These are phyloP conservation scores for Andrographis paniculata DNA, from an alignment of 305 asterid genomes.

Conservation along the genomic window DNA sequence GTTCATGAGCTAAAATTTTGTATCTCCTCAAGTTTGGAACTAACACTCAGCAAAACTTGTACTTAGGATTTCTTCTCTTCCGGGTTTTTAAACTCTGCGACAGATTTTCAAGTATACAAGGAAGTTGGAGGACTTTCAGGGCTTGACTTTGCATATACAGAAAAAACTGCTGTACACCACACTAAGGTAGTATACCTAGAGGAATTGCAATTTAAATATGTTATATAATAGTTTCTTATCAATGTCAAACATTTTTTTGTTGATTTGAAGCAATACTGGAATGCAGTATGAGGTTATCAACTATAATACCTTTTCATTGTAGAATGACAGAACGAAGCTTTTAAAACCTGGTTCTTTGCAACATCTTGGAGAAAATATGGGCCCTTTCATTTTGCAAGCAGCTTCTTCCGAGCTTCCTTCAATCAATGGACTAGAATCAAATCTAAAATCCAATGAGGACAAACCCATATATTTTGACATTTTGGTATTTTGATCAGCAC, in stretches of 20 bases:
- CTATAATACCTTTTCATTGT: constrained; percentile 22
- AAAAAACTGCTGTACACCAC: constrained; percentile 86
- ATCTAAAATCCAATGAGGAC: constrained; percentile 33
- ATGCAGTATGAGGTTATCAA: constrained; percentile 12
- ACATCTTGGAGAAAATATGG: constrained; percentile 99
- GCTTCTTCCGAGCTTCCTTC: constrained; percentile 68
- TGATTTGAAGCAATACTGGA: constrained; percentile 8
- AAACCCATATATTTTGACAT: constrained; percentile 81
- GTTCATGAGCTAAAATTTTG: not conserved
- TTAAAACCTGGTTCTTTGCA: constrained; percentile 94
- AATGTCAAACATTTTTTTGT: not conserved
- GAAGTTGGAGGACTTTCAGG: constrained; percentile 95
- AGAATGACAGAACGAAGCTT: constrained; percentile 82
- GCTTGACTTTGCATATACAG: constrained; percentile 88
- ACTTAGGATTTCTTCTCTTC: constrained; percentile 84
- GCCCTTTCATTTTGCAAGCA: constrained; percentile 74
- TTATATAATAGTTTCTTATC: constrained; percentile 1
- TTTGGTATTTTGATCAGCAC: constrained; percentile 47
- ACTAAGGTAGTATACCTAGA: constrained; percentile 56
- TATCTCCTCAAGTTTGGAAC: not conserved
- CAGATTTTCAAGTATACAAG: constrained; percentile 93
- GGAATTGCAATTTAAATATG: not conserved
- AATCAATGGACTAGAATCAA: constrained; percentile 32
- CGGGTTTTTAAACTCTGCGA: constrained; percentile 83
- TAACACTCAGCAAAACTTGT: constrained; percentile 18